Evolutionary conservation across 495 filamentous ascomycete genomes (phyloP).

Genomic region (Aspergillus nanangensis): DNA sequence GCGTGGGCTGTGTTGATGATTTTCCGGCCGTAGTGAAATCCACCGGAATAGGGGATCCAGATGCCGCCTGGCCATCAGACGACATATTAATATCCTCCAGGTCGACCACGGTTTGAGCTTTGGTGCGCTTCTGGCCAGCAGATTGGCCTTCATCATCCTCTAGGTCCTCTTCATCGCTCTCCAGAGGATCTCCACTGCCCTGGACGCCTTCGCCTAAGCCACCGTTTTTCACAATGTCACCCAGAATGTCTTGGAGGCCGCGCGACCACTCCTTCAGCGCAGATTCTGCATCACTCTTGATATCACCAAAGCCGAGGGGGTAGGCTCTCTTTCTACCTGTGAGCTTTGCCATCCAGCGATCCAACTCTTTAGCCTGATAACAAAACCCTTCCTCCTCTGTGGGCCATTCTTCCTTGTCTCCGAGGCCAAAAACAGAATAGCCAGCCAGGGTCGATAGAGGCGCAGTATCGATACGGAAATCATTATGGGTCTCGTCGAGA

Average conservation of each 20-base stretch:
- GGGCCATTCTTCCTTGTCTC: conserved; percentile 87
- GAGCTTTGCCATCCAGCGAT: conserved; percentile 93
- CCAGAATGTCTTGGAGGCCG: conserved; percentile 68
- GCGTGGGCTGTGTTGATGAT: conserved; percentile 32
- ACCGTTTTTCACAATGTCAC: conserved; percentile 57
- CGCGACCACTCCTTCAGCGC: conserved; percentile 70
- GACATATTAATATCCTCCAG: conserved; percentile 78
- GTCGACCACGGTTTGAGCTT: conserved; percentile 56
- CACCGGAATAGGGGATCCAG: conserved; percentile 57
- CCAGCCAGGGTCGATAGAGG: conserved; percentile 72
- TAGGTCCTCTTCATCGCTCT: conserved; percentile 75
- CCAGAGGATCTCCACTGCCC: conserved; percentile 75
- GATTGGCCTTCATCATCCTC: conserved; percentile 38
- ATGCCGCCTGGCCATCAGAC: conserved; percentile 28
- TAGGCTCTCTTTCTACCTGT: conserved; percentile 76
- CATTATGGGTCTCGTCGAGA: conserved; percentile 85
- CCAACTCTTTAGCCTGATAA: conserved; percentile 79
- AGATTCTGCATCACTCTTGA: conserved; percentile 62
- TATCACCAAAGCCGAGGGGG: conserved; percentile 83
- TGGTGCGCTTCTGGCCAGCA: conserved; percentile 35
- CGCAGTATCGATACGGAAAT: conserved; percentile 91
- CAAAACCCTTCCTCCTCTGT: conserved; percentile 88
- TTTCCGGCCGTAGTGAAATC: conserved; percentile 77
- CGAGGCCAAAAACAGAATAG: conserved; percentile 91
- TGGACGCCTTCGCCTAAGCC: conserved; percentile 72